A percentile compares a stretch with the other conserved stretches of the same genome.
Evolutionary conservation across 257 asterid genomes (phyloP).

Genomic region (Mentha longifolia): DNA sequence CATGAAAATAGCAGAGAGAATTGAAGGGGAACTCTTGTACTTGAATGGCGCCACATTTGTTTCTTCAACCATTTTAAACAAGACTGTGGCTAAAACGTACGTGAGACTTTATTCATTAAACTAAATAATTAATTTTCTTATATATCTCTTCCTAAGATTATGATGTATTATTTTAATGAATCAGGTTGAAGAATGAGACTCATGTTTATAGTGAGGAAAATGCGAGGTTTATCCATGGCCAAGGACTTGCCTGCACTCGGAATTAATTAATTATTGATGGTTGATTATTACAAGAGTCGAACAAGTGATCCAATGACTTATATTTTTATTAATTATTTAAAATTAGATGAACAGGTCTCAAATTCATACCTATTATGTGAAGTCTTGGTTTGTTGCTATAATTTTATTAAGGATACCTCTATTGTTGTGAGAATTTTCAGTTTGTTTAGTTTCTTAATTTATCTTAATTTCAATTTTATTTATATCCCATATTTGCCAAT

Average conservation of each 20-base stretch:
- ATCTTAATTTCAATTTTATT: no score
- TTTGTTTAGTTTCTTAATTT: background rate
- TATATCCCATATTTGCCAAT: no score
- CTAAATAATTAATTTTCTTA: no score
- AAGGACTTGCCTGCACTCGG: slow-evolving; percentile 63
- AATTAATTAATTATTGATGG: no score
- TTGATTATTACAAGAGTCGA: background rate
- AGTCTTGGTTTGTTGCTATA: background rate
- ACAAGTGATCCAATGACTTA: background rate
- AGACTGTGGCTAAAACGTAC: slow-evolving; percentile 89
- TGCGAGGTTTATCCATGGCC: slow-evolving; percentile 94
- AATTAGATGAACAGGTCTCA: no score
- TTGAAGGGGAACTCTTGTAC: slow-evolving; percentile 80
- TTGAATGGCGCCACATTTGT: slow-evolving; percentile 89
- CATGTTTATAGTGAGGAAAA: slow-evolving; percentile 87
- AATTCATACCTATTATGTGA: no score
- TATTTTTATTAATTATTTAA: no score
- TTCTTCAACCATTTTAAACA: slow-evolving; percentile 87
- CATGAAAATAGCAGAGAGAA: slow-evolving; percentile 78
- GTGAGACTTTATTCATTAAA: slow-evolving; percentile 21
- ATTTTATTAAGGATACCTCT: no score
- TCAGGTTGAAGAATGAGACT: slow-evolving; percentile 79
- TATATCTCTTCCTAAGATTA: no score
- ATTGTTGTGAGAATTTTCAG: background rate
- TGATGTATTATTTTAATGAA: no score